Base-by-base conservation (phyloP, 1,139 yeast genomes). In the Kodamaea sp. region DNA sequence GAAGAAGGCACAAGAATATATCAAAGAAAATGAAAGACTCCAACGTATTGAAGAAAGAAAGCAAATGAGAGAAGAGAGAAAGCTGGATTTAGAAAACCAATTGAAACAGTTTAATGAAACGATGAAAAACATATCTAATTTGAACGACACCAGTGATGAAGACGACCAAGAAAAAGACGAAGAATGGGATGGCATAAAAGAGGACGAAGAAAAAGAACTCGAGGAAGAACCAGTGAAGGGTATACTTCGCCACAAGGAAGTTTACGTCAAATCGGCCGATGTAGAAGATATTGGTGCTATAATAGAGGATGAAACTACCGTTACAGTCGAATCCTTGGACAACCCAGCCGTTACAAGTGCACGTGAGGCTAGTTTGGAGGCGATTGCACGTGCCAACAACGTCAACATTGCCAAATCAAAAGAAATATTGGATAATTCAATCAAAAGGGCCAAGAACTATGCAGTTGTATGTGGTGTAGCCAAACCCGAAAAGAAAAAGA, bases 31-130 rank as follows among this genome's bases (percentile, higher is more conserved):
- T 54, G 95, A 82, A 6, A 72, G 90, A 47, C 66, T 80, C 46
- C 80, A 79, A 2, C 77, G 78, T 52, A 70, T 88, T n/a, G 94
- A 84, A 48, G 95, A 86, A 55, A 73, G 96, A 45, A 78, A 80
- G 52, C 67, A 75, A 49, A 57, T 80, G 26, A 70, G 90, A 48
- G 84, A 84, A 22, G 95, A 85, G 54, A 73, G 87, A 45, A 78
- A 81, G 54, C 69, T 73, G 46, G 80, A 80, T 46, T 62, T 88
- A 48, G 81, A 81, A 44, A 77, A 71, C 48, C 86, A 78, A 51
- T 63, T 84, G 60, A 68, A 75, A 45, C 70, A 75, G 50, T 78
- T 81, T 54, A 72, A 81, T 39, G 75, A 75, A 33, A 73, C 78
- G 22, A 68, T 81, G 50, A 70, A 70, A 40, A 73, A 73, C 40